Percentiles rank a stretch among this genome's conserved stretches.
Conservation (phyloP, 1,284 basidiomycete genomes). For the Puccinia coronata region DNA sequence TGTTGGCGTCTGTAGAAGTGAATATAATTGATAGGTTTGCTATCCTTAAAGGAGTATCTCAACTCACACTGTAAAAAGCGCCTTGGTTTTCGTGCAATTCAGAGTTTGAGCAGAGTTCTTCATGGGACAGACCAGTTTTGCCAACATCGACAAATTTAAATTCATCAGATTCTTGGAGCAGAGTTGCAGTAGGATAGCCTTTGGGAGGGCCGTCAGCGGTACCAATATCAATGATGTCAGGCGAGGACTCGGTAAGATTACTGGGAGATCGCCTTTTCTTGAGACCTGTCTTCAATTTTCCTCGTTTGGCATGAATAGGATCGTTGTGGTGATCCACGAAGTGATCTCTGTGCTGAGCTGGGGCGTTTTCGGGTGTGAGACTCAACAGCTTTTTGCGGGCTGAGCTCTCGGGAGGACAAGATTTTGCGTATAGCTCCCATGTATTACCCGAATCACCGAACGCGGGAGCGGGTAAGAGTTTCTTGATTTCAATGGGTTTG, state of each 20-base stretch:
- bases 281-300: conserved; percentile 35
- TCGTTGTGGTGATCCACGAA: conserved; percentile 25
- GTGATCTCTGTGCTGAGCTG: conserved; percentile 35
- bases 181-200: conserved; percentile 32
- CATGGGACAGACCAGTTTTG: conserved; percentile 30
- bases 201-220: conserved; percentile 20
- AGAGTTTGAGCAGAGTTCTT: conserved; percentile 42
- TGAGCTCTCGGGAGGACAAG: conserved; percentile 46
- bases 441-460: conserved; percentile 39
- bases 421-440: conserved; percentile 46
- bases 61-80: conserved; percentile 47
- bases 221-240: not conserved
- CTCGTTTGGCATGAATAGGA: conserved; percentile 23
- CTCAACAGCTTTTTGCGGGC: conserved; percentile 40
- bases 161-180: conserved; percentile 41
- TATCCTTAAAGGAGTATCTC: not conserved
- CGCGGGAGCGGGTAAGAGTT: conserved; percentile 28
- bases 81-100: conserved; percentile 48
- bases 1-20: not conserved
- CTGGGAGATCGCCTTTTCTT: conserved; percentile 26
- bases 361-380: conserved; percentile 40
- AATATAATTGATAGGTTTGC: not conserved
- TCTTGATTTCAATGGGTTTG: conserved; percentile 17
- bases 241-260: not conserved
- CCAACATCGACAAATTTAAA: conserved; percentile 45